Conservation (phyloP, 2,329 filamentous ascomycete genomes). For the Lachnellula arida region DNA sequence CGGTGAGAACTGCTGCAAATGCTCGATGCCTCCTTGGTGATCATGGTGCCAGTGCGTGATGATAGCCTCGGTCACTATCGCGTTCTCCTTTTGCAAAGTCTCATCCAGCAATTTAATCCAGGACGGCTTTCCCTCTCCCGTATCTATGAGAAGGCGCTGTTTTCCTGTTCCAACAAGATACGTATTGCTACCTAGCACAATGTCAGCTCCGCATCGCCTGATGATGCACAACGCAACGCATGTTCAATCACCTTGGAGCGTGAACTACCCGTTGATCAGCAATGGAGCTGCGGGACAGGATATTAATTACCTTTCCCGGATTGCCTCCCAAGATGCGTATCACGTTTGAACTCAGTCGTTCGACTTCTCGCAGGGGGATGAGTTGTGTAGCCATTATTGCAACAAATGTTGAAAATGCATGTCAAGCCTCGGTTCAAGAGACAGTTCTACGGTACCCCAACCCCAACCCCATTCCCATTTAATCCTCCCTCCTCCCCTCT, state of each 20-base stretch:
- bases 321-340: slow-evolving; percentile 88
- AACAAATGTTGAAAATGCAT: background rate
- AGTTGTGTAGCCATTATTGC: slow-evolving; percentile 30
- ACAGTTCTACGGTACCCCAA: background rate
- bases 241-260: slow-evolving; percentile 49
- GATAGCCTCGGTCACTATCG: slow-evolving; percentile 63
- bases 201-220: slow-evolving; percentile 37
- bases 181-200: slow-evolving; percentile 81
- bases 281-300: background rate
- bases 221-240: background rate
- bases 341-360: slow-evolving; percentile 71
- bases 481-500: background rate
- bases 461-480: background rate
- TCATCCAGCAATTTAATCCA: slow-evolving; percentile 66
- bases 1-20: slow-evolving; percentile 63
- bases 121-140: slow-evolving; percentile 67
- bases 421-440: background rate
- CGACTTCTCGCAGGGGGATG: slow-evolving; percentile 58
- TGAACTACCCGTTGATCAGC: slow-evolving; percentile 42
- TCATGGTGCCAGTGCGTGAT: slow-evolving; percentile 93
- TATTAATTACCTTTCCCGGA: slow-evolving; percentile 64
- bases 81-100: slow-evolving; percentile 63
- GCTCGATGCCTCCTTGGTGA: slow-evolving; percentile 70
- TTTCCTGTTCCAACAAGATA: slow-evolving; percentile 80
- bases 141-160: slow-evolving; percentile 78